phyloP scores from a whole-genome alignment of 1,284 basidiomycete species.

The Sphagnurus paluster region DNA sequence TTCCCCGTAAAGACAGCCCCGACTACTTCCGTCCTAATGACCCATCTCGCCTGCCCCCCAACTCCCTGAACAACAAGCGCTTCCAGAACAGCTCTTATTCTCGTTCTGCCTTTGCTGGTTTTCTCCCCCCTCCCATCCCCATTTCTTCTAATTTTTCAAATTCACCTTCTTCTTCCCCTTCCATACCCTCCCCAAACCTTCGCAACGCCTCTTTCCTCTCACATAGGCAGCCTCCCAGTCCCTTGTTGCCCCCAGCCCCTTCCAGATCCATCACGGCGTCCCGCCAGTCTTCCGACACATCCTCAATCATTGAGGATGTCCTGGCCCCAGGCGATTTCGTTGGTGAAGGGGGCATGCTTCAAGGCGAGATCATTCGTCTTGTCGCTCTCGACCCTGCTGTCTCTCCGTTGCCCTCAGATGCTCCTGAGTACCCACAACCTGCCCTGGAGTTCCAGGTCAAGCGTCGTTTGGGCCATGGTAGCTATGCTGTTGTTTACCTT shows the following conservation, averaged over 20 bases:
- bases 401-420: slow-evolving; percentile 21
- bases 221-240: slow-evolving; percentile 34
- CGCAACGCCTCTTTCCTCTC: slow-evolving; percentile 48
- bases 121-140: slow-evolving; percentile 31
- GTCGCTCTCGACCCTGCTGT: slow-evolving; percentile 37
- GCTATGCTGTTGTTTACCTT: slow-evolving; percentile 92
- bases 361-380: slow-evolving; percentile 61
- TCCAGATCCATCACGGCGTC: slow-evolving; percentile 29
- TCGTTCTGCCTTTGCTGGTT: slow-evolving; percentile 29
- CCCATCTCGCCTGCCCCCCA: slow-evolving; percentile 22
- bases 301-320: slow-evolving; percentile 60
- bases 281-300: slow-evolving; percentile 38
- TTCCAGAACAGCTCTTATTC: slow-evolving; percentile 37
- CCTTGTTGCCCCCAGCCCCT: slow-evolving; percentile 28
- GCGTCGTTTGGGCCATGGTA: slow-evolving; percentile 82
- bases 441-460: slow-evolving; percentile 81
- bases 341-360: slow-evolving; percentile 61
- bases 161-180: slow-evolving; percentile 33
- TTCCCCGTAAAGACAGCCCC: slow-evolving; percentile 31
- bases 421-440: slow-evolving; percentile 43
- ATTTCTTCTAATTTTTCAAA: slow-evolving; percentile 37
- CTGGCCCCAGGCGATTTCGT: slow-evolving; percentile 70
- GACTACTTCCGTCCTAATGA: slow-evolving; percentile 52
- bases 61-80: slow-evolving; percentile 33
- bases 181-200: slow-evolving; percentile 36